A percentile compares a stretch with the other conserved stretches of the same genome.
phyloP scores from a whole-genome alignment of 805 yeast genomes.

The Monosporozyma servazzii region DNA sequence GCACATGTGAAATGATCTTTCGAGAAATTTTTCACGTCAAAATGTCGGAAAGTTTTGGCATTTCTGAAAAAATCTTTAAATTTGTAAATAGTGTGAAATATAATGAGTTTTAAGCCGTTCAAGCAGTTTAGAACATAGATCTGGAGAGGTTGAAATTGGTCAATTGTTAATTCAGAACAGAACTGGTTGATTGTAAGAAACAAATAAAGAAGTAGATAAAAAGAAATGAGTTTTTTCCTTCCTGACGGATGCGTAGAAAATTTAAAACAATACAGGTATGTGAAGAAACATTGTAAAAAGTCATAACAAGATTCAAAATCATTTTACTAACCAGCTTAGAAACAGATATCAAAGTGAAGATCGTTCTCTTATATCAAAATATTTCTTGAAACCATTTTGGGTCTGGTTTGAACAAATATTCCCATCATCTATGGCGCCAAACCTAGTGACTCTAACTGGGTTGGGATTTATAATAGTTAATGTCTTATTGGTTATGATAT shows the following conservation, averaged over 20 bases:
- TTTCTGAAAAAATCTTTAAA: not conserved
- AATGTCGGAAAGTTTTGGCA: not conserved
- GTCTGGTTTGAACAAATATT: slow-evolving; percentile 55
- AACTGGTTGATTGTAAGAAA: not conserved
- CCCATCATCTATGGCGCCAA: slow-evolving; percentile 88
- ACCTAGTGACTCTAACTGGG: slow-evolving; percentile 79
- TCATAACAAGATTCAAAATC: not conserved
- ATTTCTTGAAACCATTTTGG: slow-evolving; percentile 79
- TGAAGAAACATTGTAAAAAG: slow-evolving; percentile 1
- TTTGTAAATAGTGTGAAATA: not conserved
- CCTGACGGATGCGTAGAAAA: slow-evolving; percentile 44
- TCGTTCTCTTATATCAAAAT: slow-evolving; percentile 65
- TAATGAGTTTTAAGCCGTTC: not conserved
- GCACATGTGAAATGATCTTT: not conserved
- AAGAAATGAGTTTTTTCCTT: slow-evolving; percentile 54
- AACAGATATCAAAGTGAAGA: slow-evolving; percentile 65
- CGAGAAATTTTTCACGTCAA: not conserved
- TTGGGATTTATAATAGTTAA: slow-evolving; percentile 60
- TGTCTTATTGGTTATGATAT: slow-evolving; percentile 54
- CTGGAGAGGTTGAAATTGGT: too few relatives aligned
- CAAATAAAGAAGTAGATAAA: not conserved
- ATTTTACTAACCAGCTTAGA: not conserved
- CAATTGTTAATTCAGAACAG: too few relatives aligned
- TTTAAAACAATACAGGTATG: slow-evolving; percentile 44
- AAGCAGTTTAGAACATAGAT: too few relatives aligned